These are phyloP conservation scores for Boletus edulis DNA, from an alignment of 768 basidiomycete species.

Conservation along the genomic window DNA sequence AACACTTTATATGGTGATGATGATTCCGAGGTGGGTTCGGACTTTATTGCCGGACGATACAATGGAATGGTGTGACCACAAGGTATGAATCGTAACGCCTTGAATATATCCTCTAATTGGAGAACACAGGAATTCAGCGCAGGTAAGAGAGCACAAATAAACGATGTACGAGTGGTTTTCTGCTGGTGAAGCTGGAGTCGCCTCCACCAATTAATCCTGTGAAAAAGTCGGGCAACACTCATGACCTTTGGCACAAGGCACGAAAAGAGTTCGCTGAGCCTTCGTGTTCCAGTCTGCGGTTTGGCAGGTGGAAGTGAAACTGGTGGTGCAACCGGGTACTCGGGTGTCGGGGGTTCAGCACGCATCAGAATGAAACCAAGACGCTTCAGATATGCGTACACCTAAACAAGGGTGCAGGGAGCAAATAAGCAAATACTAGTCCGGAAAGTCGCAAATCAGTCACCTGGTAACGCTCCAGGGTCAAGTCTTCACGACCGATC, in stretches of 20 bases:
- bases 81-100: constrained; percentile 68
- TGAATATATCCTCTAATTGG: constrained; percentile 61
- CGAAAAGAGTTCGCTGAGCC: constrained; percentile 13
- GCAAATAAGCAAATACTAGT: not conserved
- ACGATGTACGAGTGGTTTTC: constrained; percentile 51
- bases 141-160: not conserved
- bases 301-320: constrained; percentile 8
- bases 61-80: constrained; percentile 53
- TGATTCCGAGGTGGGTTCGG: not conserved
- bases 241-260: constrained; percentile 3
- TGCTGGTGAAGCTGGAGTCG: constrained; percentile 53
- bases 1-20: constrained; percentile 63
- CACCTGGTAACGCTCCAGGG: constrained; percentile 88
- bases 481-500: constrained; percentile 75
- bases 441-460: constrained; percentile 8
- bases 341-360: constrained; percentile 54
- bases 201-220: constrained; percentile 58
- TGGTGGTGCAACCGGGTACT: constrained; percentile 51
- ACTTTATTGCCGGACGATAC: constrained; percentile 26
- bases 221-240: constrained; percentile 1
- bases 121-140: not conserved
- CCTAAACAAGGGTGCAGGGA: constrained; percentile 45
- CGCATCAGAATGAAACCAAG: constrained; percentile 88
- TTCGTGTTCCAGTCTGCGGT: not conserved
- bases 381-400: constrained; percentile 89